These are phyloP conservation scores for Fusarium sp. DNA, from an alignment of 2,329 filamentous ascomycete species.

Conservation along the genomic window DNA sequence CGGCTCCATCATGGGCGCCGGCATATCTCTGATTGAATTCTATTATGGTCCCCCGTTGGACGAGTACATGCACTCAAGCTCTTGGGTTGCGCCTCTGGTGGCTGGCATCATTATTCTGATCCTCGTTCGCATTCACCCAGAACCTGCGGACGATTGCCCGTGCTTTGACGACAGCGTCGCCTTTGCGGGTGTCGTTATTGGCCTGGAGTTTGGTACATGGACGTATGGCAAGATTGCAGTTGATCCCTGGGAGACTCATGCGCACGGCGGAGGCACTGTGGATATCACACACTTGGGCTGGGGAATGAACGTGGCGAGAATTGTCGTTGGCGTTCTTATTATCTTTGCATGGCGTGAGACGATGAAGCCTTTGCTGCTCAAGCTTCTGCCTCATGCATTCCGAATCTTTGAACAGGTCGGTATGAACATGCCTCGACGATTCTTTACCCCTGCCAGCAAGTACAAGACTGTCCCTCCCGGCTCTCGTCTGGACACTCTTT, in stretches of 20 bases:
- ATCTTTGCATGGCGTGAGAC: constrained; percentile 92
- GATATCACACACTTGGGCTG: constrained; percentile 75
- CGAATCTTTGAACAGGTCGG: constrained; percentile 84
- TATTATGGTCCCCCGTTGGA: constrained; percentile 74
- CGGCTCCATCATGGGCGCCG: constrained; percentile 80
- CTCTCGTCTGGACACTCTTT: constrained; percentile 82
- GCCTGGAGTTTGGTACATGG: constrained; percentile 86
- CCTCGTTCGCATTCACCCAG: constrained; percentile 89
- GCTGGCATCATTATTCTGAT: constrained; percentile 75
- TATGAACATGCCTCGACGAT: constrained; percentile 84
- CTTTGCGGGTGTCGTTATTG: constrained; percentile 91
- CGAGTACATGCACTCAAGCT: constrained; percentile 74
- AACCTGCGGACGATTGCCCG: constrained; percentile 95
- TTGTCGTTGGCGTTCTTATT: constrained; percentile 82
- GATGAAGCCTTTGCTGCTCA: constrained; percentile 86
- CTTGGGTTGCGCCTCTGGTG: constrained; percentile 72
- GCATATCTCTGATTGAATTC: constrained; percentile 70
- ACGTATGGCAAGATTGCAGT: constrained; percentile 72
- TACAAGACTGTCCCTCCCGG: constrained; percentile 84
- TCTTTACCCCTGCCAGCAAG: constrained; percentile 90
- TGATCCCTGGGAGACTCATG: constrained; percentile 57
- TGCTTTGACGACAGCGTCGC: constrained; percentile 97
- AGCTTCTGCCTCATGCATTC: constrained; percentile 85
- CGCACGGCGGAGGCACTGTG: constrained; percentile 67
- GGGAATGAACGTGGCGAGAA: constrained; percentile 71